A percentile compares a stretch with the other conserved stretches of the same genome.
Conservation (phyloP, 1,284 basidiomycete genomes). For the Caloboletus firmus region DNA sequence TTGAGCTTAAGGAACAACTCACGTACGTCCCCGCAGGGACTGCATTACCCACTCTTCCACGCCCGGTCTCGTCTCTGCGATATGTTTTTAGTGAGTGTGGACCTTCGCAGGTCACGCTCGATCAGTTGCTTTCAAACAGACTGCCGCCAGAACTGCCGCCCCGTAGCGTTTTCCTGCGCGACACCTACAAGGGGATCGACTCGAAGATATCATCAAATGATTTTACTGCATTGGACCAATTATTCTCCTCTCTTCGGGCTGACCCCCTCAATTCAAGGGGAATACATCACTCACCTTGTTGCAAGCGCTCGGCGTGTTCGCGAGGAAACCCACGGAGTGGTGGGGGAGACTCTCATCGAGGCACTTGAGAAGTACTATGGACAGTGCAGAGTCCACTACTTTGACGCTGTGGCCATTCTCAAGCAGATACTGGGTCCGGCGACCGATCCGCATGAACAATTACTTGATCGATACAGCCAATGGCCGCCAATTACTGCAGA, state of each 20-base stretch:
- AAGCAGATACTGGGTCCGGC: background rate
- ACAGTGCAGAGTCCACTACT: background rate
- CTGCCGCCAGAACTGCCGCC: background rate
- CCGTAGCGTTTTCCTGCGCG: background rate
- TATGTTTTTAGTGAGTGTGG: too few species aligned
- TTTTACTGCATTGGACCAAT: background rate
- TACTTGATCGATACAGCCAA: background rate
- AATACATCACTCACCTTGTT: background rate
- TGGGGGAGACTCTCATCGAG: background rate
- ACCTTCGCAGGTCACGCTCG: background rate
- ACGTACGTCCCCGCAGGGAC: too few species aligned
- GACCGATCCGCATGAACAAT: background rate
- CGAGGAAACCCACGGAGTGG: too few species aligned
- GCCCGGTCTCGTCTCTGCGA: background rate
- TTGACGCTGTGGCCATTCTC: background rate
- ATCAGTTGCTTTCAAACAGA: background rate
- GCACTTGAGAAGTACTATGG: background rate
- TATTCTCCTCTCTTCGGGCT: background rate
- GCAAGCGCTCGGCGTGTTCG: background rate
- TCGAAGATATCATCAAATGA: background rate
- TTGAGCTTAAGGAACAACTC: too few species aligned
- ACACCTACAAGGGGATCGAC: too few species aligned
- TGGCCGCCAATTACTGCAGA: slow-evolving; percentile 29
- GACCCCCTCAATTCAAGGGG: background rate
- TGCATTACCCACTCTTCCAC: background rate